Conservation (phyloP, 495 filamentous ascomycete genomes). For the Hamigera avellanea region DNA sequence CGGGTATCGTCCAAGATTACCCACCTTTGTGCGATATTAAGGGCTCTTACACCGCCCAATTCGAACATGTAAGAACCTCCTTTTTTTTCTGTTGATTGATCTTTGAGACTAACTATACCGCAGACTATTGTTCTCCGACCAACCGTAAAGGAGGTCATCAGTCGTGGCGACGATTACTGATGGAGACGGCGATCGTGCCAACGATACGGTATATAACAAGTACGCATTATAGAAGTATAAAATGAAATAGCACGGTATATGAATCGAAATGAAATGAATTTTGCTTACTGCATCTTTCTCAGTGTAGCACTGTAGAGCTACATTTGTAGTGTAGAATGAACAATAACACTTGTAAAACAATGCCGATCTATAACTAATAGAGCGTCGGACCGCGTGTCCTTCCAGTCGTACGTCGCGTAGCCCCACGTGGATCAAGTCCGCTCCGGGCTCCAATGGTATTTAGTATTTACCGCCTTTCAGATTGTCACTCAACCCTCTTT, state of each 20-base stretch:
- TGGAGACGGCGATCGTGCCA: not conserved
- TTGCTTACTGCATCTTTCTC: not conserved
- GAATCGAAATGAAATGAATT: too few relatives aligned
- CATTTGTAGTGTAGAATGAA: too few relatives aligned
- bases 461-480: slow-evolving; percentile 4
- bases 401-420: slow-evolving; percentile 15
- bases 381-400: slow-evolving; percentile 8
- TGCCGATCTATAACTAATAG: too few relatives aligned
- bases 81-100: not conserved
- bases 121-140: slow-evolving; percentile 82
- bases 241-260: not conserved
- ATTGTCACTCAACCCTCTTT: not conserved
- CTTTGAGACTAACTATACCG: slow-evolving; percentile 12
- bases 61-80: slow-evolving; percentile 66
- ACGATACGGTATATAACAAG: slow-evolving; percentile 1
- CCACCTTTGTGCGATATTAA: slow-evolving; percentile 85
- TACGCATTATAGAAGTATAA: not conserved
- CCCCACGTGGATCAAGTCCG: slow-evolving; percentile 28
- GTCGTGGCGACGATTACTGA: slow-evolving; percentile 83
- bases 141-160: slow-evolving; percentile 86
- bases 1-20: slow-evolving; percentile 81
- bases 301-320: not conserved
- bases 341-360: too few relatives aligned
- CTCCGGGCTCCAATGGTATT: slow-evolving; percentile 8
- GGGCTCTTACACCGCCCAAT: slow-evolving; percentile 91